Evolutionary conservation across 1,139 yeast species (phyloP).

Genomic region (Nadsonia commutata): DNA sequence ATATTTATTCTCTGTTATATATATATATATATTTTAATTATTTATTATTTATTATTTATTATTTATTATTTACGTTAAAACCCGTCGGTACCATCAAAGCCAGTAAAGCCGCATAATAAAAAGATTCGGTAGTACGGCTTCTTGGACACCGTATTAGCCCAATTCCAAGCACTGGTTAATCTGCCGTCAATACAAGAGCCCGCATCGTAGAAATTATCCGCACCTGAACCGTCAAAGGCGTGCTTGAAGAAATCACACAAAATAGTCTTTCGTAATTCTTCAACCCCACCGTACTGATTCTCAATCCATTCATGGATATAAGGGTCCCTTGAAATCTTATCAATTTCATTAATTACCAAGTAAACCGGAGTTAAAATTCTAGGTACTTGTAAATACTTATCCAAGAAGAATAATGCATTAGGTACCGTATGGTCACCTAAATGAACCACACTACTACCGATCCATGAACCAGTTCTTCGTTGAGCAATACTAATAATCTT

Average conservation of each 20-base stretch:
- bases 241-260: slow-evolving; percentile 56
- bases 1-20: too few species aligned
- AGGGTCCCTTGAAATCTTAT: slow-evolving; percentile 33
- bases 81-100: slow-evolving; percentile 53
- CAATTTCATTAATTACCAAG: slow-evolving; percentile 37
- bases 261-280: slow-evolving; percentile 36
- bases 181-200: slow-evolving; percentile 74
- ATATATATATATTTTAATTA: too few species aligned
- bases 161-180: slow-evolving; percentile 65
- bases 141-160: slow-evolving; percentile 53
- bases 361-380: slow-evolving; percentile 56
- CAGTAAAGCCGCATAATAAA: slow-evolving; percentile 52
- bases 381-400: slow-evolving; percentile 64
- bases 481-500: slow-evolving; percentile 47
- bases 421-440: slow-evolving; percentile 71
- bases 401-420: slow-evolving; percentile 57
- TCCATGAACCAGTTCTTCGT: slow-evolving; percentile 47
- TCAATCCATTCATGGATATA: slow-evolving; percentile 35
- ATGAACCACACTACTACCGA: slow-evolving; percentile 64
- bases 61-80: too few species aligned
- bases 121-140: slow-evolving; percentile 50
- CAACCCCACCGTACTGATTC: slow-evolving; percentile 39
- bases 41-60: too few species aligned
- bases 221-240: slow-evolving; percentile 67
- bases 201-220: slow-evolving; percentile 63